Evolutionary conservation across 495 filamentous ascomycete species (phyloP).

Genomic region (Aspergillus sclerotiicarbonarius): DNA sequence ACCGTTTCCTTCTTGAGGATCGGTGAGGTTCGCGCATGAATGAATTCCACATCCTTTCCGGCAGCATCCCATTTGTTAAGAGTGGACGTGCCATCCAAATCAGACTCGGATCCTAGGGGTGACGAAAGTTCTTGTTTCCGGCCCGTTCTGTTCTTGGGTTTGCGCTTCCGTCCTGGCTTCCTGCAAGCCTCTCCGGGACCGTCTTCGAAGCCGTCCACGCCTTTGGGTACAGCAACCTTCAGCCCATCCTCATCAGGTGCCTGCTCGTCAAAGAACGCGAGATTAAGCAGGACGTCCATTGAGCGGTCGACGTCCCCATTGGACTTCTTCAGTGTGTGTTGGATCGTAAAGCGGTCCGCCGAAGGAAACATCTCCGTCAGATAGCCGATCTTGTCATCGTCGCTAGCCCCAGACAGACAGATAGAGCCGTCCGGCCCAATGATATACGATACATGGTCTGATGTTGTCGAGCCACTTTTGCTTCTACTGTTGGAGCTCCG

Average conservation of each 20-base stretch:
- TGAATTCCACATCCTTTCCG: conserved; percentile 58
- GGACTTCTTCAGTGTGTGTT: conserved; percentile 61
- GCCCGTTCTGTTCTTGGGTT: conserved; percentile 23
- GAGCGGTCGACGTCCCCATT: conserved; percentile 61
- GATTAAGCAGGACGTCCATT: conserved; percentile 78
- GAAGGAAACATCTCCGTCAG: conserved; percentile 70
- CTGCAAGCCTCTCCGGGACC: conserved; percentile 31
- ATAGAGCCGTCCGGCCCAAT: conserved; percentile 32
- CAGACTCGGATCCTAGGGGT: conserved; percentile 9
- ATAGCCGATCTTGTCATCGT: conserved; percentile 53
- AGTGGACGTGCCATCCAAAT: conserved; percentile 13
- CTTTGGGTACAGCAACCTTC: conserved; percentile 54
- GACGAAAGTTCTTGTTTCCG: conserved; percentile 19
- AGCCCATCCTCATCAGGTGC: conserved; percentile 32
- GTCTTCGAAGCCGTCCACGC: conserved; percentile 75
- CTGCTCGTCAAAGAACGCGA: conserved; percentile 65
- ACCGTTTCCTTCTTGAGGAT: conserved; percentile 50
- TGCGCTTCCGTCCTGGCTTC: conserved; percentile 47
- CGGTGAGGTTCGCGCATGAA: conserved; percentile 44
- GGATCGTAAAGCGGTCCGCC: conserved; percentile 60
- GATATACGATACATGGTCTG: conserved; percentile 29
- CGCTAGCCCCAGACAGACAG: conserved; percentile 47
- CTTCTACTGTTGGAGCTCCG: conserved; percentile 19
- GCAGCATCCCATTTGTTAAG: conserved; percentile 57
- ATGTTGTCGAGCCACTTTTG: conserved; percentile 10